Conservation (phyloP, 1,284 basidiomycete genomes). For the Tausonia pullulans region DNA sequence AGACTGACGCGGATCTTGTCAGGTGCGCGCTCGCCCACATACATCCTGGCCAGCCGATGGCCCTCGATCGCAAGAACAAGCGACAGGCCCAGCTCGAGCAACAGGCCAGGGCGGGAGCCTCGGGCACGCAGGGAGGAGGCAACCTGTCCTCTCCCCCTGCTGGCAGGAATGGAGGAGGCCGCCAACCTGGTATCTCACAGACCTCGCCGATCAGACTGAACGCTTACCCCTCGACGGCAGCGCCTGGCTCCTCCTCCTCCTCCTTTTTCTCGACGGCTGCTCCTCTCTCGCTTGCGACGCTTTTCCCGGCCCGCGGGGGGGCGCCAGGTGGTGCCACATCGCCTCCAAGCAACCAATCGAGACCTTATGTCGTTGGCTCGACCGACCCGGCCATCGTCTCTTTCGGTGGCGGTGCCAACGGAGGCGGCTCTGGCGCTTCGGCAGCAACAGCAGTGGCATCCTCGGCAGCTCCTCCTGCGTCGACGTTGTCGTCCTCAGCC, state of each 20-base stretch:
- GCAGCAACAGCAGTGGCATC: no score
- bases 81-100: slow-evolving; percentile 39
- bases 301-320: neutral
- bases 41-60: slow-evolving; percentile 80
- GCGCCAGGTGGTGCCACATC: no score
- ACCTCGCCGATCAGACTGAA: neutral
- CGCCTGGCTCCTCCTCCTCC: neutral
- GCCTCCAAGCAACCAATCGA: no score
- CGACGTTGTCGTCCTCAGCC: no score
- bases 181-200: neutral
- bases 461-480: no score
- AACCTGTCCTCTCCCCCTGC: neutral
- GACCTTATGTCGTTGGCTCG: no score
- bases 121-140: neutral
- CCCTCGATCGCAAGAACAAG: slow-evolving; percentile 98
- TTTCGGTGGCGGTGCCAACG: no score
- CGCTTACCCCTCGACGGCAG: neutral
- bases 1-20: no score
- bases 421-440: no score
- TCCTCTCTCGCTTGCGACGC: neutral
- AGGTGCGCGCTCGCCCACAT: slow-evolving; percentile 72
- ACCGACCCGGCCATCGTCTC: no score
- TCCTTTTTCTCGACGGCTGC: neutral
- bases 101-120: neutral
- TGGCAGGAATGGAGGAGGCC: neutral